phyloP scores from a whole-genome alignment of 2,329 filamentous ascomycete genomes.

The Dactylellina cionopaga region DNA sequence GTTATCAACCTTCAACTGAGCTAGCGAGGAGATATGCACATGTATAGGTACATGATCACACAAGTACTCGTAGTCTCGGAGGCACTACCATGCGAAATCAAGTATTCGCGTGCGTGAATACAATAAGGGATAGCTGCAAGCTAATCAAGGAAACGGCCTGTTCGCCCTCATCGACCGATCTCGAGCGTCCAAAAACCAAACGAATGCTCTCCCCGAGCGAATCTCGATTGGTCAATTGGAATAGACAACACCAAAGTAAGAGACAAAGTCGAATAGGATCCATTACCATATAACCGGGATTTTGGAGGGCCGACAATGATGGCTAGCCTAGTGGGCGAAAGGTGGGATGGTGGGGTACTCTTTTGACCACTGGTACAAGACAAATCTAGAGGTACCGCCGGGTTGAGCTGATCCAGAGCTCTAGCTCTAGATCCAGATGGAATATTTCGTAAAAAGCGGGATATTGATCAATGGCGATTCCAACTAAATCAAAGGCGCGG shows the following conservation, averaged over 20 bases:
- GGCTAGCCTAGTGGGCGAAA: background rate
- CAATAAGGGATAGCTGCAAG: too few relatives aligned
- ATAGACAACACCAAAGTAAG: background rate
- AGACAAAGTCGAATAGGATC: conserved; percentile 33
- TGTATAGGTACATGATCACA: too few relatives aligned
- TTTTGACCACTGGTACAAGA: background rate
- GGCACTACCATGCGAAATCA: too few relatives aligned
- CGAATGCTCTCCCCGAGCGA: too few relatives aligned
- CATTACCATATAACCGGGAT: conserved; percentile 35
- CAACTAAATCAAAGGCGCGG: background rate
- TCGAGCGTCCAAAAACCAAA: too few relatives aligned
- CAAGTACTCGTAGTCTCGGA: too few relatives aligned
- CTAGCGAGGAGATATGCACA: too few relatives aligned
- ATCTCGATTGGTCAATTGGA: conserved; percentile 36
- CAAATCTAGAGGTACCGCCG: background rate
- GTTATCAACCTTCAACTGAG: too few relatives aligned
- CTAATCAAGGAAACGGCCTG: too few relatives aligned
- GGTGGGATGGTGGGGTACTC: conserved; percentile 7
- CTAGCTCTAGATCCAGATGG: background rate
- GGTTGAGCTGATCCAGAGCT: background rate
- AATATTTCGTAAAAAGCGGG: background rate
- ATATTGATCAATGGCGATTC: background rate
- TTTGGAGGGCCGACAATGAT: background rate
- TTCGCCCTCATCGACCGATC: background rate
- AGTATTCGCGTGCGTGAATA: too few relatives aligned